Evolutionary conservation across 371 early-diverging fungal species (phyloP).

Genomic region (Batrachochytrium dendrobatidis): DNA sequence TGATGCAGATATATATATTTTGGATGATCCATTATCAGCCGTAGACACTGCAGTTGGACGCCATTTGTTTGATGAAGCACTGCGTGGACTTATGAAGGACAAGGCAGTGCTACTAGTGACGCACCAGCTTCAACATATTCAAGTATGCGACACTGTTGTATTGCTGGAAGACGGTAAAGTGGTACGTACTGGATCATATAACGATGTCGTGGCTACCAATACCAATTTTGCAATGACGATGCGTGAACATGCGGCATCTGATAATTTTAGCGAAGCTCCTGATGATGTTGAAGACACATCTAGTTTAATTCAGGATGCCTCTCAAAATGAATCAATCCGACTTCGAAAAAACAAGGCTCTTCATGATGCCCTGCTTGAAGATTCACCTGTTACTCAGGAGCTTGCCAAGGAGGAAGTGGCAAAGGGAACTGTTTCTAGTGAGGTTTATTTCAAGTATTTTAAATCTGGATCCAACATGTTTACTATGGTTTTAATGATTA

Average conservation of each 20-base stretch:
- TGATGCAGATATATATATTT: slow-evolving; percentile 30
- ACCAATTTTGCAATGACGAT: slow-evolving; percentile 15
- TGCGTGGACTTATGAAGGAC: slow-evolving; percentile 7
- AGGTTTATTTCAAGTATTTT: slow-evolving; percentile 28
- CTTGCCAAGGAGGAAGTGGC: slow-evolving; percentile 23
- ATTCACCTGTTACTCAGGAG: background rate
- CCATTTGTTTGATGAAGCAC: slow-evolving; percentile 10
- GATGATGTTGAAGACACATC: too few species aligned
- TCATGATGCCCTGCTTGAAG: background rate
- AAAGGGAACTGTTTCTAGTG: slow-evolving; percentile 21
- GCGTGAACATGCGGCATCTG: slow-evolving; percentile 10
- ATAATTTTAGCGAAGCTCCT: too few species aligned
- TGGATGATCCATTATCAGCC: slow-evolving; percentile 45
- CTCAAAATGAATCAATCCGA: background rate
- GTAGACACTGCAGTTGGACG: slow-evolving; percentile 40
- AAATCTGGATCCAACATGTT: slow-evolving; percentile 14
- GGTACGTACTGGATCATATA: slow-evolving; percentile 39
- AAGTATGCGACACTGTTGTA: slow-evolving; percentile 18
- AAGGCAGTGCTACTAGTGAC: slow-evolving; percentile 37
- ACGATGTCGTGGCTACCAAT: slow-evolving; percentile 10
- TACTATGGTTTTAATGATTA: slow-evolving; percentile 9
- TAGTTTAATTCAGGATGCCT: too few species aligned
- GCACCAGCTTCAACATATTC: slow-evolving; percentile 38
- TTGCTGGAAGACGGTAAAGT: slow-evolving; percentile 62
- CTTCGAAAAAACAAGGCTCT: background rate